Percentiles rank a stretch among this genome's conserved stretches.
Evolutionary conservation across 1,284 basidiomycete genomes (phyloP).

Genomic region (Agaricales sp.): DNA sequence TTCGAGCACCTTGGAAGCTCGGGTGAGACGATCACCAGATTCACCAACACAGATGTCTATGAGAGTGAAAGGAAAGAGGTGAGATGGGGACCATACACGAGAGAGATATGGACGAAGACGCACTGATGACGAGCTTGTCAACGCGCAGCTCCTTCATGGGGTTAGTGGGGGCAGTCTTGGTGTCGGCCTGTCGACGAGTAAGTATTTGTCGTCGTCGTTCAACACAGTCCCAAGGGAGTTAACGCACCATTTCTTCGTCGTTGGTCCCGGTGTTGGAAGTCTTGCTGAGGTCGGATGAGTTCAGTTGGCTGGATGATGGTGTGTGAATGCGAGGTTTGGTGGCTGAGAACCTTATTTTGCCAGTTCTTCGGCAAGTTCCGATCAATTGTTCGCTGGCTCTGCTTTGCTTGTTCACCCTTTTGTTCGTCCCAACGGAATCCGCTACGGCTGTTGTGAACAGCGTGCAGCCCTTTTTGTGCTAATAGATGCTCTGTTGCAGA

Average conservation of each 20-base stretch:
- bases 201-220: neutral
- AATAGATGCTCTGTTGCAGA: too few relatives aligned
- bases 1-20: slow-evolving; percentile 98
- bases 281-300: neutral
- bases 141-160: slow-evolving; percentile 95
- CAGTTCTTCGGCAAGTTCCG: neutral
- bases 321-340: neutral
- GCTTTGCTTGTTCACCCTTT: too few relatives aligned
- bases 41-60: slow-evolving; percentile 99
- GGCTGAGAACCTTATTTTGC: neutral
- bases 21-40: slow-evolving; percentile 98
- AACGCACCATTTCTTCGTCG: neutral
- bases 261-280: neutral
- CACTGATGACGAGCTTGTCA: slow-evolving; percentile 99
- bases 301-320: neutral
- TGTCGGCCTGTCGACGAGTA: neutral
- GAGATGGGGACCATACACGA: slow-evolving; percentile 1
- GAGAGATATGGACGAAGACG: slow-evolving; percentile 27
- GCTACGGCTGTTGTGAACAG: too few relatives aligned
- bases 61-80: slow-evolving; percentile 5
- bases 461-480: too few relatives aligned
- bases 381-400: neutral
- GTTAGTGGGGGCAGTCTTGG: slow-evolving; percentile 77
- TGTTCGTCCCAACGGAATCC: too few relatives aligned
- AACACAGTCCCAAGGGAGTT: neutral